Base-by-base conservation (phyloP, 306 rosid species). In the Dalbergia cochinchinensis region DNA sequence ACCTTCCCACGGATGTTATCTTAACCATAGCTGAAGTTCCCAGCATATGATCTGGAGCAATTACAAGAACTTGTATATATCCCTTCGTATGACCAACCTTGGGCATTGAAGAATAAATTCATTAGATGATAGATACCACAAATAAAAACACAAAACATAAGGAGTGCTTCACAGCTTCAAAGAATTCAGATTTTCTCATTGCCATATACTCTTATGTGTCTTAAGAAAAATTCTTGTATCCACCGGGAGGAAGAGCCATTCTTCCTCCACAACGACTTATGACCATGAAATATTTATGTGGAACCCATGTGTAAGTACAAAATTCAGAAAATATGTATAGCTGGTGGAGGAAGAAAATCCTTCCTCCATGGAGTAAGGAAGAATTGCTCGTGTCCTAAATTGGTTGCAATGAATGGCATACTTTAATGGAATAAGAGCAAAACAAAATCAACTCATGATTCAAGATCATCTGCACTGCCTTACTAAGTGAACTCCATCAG, bases 21-120 rank as follows among this genome's bases (percentile, higher is more conserved):
- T 85, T 91, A 80, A 81, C 94, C 79, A 86, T 80, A 69, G 96
- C 96, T 84, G 96, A 91, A 78, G 93, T 87, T 80, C 99, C 99
- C 68, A 95, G 88, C 92, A 93, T 85, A 50, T 73, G n/a, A 54
- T 90, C 94, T 19, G 90, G 89, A 70, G 84, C 97, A 80, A 78
- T 71, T 75, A 93, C 90, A 18, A 95, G 97, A 74, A 93, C 99
- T 85, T 95, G 99, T 65, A 95, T 82, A 55, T 92, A 95, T 74
- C 98, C 98, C 89, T 93, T 95, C 79, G 98, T 92, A 82, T 95
- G 99, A 55, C 99, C 99, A 86, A 95, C 99, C 99, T 94, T 33
- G 54, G 62, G 62, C 55, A 90, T 74, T 64, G 47, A 83, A 66
- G 58, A 72, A 82, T 34, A 80, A 76, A 74, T 53, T 8, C 77